Evolutionary conservation across 768 basidiomycete genomes (phyloP).

Genomic region (Russula vinacea): DNA sequence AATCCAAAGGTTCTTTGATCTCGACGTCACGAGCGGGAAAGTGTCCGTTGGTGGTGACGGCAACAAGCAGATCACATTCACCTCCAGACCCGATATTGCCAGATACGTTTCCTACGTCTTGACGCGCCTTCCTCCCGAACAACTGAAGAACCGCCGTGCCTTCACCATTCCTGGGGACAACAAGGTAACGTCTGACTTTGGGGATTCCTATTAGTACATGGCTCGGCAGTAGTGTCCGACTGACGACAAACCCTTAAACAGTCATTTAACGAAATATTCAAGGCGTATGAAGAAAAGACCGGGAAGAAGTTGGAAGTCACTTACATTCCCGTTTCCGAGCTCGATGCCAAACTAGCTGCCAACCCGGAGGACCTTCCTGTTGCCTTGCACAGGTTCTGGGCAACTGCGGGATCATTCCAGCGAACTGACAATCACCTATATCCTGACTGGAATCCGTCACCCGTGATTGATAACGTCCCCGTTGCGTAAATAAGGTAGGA

Average conservation of each 20-base stretch:
- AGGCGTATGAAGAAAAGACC: background rate
- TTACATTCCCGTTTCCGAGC: background rate
- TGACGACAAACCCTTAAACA: background rate
- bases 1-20: background rate
- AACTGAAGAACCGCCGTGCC: background rate
- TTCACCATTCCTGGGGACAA: background rate
- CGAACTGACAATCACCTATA: conserved; percentile 21
- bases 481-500: background rate
- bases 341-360: background rate
- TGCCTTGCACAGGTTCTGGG: background rate
- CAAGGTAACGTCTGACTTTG: background rate
- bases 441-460: conserved; percentile 9
- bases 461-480: background rate
- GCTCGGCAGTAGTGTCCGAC: no score
- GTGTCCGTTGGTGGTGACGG: background rate
- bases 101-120: background rate
- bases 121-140: background rate
- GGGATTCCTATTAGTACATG: no score
- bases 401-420: background rate
- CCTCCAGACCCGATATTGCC: background rate
- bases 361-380: background rate
- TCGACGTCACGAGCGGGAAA: background rate
- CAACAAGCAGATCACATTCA: background rate
- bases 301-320: background rate
- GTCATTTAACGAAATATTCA: background rate